Base-by-base conservation (phyloP, 2,329 filamentous ascomycete genomes). In the Leptographium galeiforme region DNA sequence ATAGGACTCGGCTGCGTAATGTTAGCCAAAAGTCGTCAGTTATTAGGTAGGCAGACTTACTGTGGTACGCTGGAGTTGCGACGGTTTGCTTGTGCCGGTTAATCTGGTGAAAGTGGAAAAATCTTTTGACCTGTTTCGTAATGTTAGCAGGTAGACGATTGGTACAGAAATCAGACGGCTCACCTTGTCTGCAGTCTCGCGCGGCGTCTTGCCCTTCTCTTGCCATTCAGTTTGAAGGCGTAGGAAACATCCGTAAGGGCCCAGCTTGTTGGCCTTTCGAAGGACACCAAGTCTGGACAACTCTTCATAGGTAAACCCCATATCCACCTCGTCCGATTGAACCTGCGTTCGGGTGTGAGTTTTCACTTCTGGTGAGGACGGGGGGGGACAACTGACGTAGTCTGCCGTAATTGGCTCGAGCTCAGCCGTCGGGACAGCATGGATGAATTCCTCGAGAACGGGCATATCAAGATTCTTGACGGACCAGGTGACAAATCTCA, bases 401-500 rank as follows among this genome's bases (percentile, higher is more conserved):
- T 71, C 72, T 1, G 75, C 72, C 0, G 82, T 84, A 48, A 86
- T 78, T 8, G 85, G 85, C 60, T 85, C 67, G 1, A 79, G 70
- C 62, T 84, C 81, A 5, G 81, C 80, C 0, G 79, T 82, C 4
- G 81, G 81, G 0, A 72, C 69, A 0, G 81, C 84, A 13, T 72
- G 70, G 41, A 89, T 66, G 68, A 89, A 90, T 11, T 79, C 73
- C 11, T 78, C 66, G 1, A 89, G 74, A 52, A 85, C 78, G 0
- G 82, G 81, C 1, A 90, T 66, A 6, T 75, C 65, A 61, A 85
- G 88, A 39, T 74, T 68, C 18, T 64, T 68, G 51, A 71, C 66
- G 2, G 81, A 77, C 74, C 79, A 89, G n/a, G 68, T 69, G 55
- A 89, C 85, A 67, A 90, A 89, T 11, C 75, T 68, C 64, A 85